Evolutionary conservation across 768 basidiomycete genomes (phyloP).

Genomic region (Hygrophorus pudorinus): DNA sequence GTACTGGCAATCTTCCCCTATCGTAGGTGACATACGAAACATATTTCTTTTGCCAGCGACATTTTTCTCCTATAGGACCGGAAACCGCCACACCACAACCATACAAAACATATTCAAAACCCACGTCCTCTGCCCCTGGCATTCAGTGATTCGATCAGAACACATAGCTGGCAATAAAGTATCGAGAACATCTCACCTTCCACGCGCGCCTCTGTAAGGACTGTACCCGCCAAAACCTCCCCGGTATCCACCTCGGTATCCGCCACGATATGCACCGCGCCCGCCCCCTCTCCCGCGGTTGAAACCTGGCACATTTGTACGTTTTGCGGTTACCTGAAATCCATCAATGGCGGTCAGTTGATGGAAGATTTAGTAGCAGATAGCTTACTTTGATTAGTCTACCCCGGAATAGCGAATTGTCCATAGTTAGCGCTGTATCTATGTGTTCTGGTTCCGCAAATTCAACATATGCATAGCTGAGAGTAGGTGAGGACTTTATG

Average conservation of each 20-base stretch:
- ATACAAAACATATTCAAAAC: slow-evolving; percentile 25
- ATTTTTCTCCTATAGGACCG: slow-evolving; percentile 2
- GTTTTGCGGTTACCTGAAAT: slow-evolving; percentile 80
- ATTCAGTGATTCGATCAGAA: slow-evolving; percentile 6
- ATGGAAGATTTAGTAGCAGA: slow-evolving; percentile 1
- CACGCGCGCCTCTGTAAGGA: slow-evolving; percentile 59
- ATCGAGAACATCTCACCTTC: slow-evolving; percentile 44
- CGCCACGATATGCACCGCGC: slow-evolving; percentile 50
- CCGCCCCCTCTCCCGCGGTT: slow-evolving; percentile 68
- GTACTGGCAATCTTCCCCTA: slow-evolving; percentile 6
- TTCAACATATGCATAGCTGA: slow-evolving; percentile 95
- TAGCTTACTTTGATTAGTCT: slow-evolving; percentile 74
- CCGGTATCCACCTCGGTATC: slow-evolving; percentile 40
- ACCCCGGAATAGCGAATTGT: slow-evolving; percentile 93
- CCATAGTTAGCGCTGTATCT: slow-evolving; percentile 84
- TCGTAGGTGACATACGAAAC: too few species aligned
- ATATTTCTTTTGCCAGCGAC: too few species aligned
- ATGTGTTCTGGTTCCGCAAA: slow-evolving; percentile 91
- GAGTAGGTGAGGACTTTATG: slow-evolving; percentile 4
- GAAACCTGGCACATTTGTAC: slow-evolving; percentile 93
- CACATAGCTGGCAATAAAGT: neutral
- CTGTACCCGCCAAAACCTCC: slow-evolving; percentile 42
- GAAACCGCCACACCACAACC: neutral
- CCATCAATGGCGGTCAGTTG: neutral
- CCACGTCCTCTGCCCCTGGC: slow-evolving; percentile 69